A percentile compares a stretch with the other conserved stretches of the same genome.
phyloP scores from a whole-genome alignment of 2,329 filamentous ascomycete genomes.

The Sordariomycetes sp. region DNA sequence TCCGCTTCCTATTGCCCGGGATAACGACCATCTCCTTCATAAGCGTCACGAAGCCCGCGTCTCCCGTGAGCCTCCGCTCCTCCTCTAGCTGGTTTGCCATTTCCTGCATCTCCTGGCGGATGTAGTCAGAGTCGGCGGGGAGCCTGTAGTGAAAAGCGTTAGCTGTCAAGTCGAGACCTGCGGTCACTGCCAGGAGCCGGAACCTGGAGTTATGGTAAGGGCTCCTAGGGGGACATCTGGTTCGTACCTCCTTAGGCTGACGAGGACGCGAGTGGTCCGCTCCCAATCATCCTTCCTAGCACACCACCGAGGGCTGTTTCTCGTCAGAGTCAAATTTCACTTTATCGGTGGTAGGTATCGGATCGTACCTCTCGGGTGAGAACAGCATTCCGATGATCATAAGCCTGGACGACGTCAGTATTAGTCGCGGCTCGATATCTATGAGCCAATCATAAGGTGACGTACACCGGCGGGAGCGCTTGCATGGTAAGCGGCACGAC shows the following conservation, averaged over 20 bases:
- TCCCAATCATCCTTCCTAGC: conserved; percentile 58
- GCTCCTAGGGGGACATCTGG: no score
- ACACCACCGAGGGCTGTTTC: conserved; percentile 47
- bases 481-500: conserved; percentile 53
- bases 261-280: conserved; percentile 40
- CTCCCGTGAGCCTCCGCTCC: conserved; percentile 43
- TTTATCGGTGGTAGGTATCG: conserved; percentile 2
- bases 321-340: not conserved
- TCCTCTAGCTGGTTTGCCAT: conserved; percentile 47
- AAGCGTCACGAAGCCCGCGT: conserved; percentile 40
- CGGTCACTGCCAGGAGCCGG: no score
- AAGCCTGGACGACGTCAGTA: conserved; percentile 14
- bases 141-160: conserved; percentile 20
- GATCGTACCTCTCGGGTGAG: conserved; percentile 27
- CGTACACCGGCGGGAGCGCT: conserved; percentile 43
- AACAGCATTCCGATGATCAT: conserved; percentile 47
- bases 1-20: conserved; percentile 48
- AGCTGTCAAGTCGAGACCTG: not conserved
- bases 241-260: conserved; percentile 27
- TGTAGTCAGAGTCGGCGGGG: conserved; percentile 36
- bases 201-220: not conserved
- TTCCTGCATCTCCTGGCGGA: conserved; percentile 45
- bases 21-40: conserved; percentile 51
- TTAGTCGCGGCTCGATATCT: not conserved
- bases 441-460: not conserved